Percentiles rank a stretch among this genome's conserved stretches.
phyloP scores from a whole-genome alignment of 2,329 filamentous ascomycete species.

The Alternaria consortialis region DNA sequence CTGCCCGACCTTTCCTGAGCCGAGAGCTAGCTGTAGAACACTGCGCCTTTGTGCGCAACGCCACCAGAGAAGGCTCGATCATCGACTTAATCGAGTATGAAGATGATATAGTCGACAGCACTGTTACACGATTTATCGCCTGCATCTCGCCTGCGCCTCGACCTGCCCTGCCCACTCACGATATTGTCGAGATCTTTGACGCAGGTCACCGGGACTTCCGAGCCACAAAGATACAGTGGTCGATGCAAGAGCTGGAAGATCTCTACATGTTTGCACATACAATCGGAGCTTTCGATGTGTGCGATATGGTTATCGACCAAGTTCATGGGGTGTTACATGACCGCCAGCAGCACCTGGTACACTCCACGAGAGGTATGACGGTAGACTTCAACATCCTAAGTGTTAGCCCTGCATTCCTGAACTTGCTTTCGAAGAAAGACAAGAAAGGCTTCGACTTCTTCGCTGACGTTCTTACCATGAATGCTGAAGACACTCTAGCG shows the following conservation, averaged over 20 bases:
- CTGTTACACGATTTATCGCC: constrained; percentile 4
- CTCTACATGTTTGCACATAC: constrained; percentile 6
- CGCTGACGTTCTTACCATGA: neutral
- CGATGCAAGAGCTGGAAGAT: constrained; percentile 1
- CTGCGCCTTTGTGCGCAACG: neutral
- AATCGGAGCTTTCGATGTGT: neutral
- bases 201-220: neutral
- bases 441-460: constrained; percentile 2
- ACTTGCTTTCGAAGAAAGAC: constrained; percentile 1
- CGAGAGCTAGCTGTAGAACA: neutral
- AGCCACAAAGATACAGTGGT: constrained; percentile 5
- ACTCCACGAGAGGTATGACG: neutral
- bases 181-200: neutral
- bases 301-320: constrained; percentile 12
- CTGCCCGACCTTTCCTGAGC: constrained; percentile 1
- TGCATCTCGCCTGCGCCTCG: constrained; percentile 7
- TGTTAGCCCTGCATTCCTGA: constrained; percentile 6
- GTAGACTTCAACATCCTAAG: neutral
- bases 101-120: constrained; percentile 2
- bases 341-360: neutral
- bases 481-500: neutral
- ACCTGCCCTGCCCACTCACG: neutral
- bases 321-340: constrained; percentile 6
- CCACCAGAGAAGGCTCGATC: neutral
- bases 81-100: constrained; percentile 1